These are phyloP conservation scores for Arbutus unedo DNA, from an alignment of 148 eudicot species.

Conservation along the genomic window DNA sequence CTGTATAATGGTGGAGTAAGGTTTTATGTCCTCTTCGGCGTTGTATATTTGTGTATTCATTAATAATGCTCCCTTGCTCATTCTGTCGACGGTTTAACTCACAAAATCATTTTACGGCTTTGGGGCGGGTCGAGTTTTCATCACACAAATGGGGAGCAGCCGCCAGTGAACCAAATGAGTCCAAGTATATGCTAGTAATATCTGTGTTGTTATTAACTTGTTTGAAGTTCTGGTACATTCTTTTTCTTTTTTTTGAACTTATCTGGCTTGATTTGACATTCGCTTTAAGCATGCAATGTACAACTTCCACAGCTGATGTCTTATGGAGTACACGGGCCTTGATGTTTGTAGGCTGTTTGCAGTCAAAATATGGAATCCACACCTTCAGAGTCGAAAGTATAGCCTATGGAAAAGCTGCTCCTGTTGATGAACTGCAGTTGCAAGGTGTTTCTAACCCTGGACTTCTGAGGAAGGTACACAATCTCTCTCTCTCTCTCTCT, in stretches of 20 bases:
- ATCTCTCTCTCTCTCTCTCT: background rate
- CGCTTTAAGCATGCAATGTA: background rate
- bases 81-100: background rate
- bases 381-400: constrained; percentile 77
- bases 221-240: background rate
- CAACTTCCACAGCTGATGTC: background rate
- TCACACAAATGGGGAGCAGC: background rate
- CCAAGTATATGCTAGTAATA: background rate
- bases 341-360: constrained; percentile 58
- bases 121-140: background rate
- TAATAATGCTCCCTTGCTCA: background rate
- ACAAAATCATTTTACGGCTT: background rate
- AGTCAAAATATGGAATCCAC: constrained; percentile 62
- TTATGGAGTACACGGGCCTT: background rate
- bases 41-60: background rate
- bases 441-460: constrained; percentile 75
- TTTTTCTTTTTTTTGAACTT: constrained; percentile 2
- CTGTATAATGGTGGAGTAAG: background rate
- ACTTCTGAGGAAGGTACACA: constrained; percentile 61
- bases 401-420: constrained; percentile 73
- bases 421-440: constrained; percentile 77
- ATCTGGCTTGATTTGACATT: background rate
- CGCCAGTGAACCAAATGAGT: background rate
- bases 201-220: background rate
- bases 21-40: background rate